phyloP scores from a whole-genome alignment of 208 protist genomes.

The Vickermania ingenoplastis region DNA sequence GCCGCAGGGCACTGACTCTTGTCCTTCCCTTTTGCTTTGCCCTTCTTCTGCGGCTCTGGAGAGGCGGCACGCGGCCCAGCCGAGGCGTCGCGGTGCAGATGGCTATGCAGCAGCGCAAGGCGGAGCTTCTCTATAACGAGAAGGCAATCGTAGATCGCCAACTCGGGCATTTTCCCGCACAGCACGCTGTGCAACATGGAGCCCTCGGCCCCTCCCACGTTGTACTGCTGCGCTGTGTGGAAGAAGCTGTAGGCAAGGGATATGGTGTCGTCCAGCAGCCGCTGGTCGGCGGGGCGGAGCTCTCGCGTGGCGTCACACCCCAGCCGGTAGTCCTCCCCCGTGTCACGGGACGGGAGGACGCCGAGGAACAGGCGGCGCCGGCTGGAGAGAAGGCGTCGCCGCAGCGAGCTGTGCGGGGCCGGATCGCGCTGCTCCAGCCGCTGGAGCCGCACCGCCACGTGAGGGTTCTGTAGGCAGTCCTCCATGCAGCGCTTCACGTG shows the following conservation, averaged over 20 bases:
- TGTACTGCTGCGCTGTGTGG: slow-evolving; percentile 27
- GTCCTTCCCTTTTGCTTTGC: too few relatives aligned
- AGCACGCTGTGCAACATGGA: slow-evolving; percentile 34
- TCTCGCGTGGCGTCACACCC: too few relatives aligned
- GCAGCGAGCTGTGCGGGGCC: not conserved
- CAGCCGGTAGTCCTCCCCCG: not conserved
- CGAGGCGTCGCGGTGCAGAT: too few relatives aligned
- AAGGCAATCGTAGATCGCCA: slow-evolving; percentile 28
- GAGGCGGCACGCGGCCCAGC: too few relatives aligned
- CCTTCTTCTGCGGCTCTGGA: too few relatives aligned
- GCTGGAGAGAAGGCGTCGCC: not conserved
- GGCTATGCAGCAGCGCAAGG: slow-evolving; percentile 14
- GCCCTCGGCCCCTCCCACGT: slow-evolving; percentile 28
- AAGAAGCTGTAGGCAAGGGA: slow-evolving; percentile 37
- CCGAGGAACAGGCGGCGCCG: not conserved
- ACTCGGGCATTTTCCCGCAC: slow-evolving; percentile 29
- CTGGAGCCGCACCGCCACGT: not conserved
- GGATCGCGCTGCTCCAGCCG: not conserved
- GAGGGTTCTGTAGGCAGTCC: not conserved
- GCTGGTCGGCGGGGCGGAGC: not conserved
- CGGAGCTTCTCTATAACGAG: slow-evolving; percentile 43
- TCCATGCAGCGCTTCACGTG: not conserved
- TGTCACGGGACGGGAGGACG: not conserved
- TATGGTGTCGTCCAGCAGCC: slow-evolving; percentile 7
- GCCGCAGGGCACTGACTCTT: too few relatives aligned